A percentile compares a stretch with the other conserved stretches of the same genome.
Evolutionary conservation across 106 monocot species (phyloP).

Genomic region (Allium cepa): DNA sequence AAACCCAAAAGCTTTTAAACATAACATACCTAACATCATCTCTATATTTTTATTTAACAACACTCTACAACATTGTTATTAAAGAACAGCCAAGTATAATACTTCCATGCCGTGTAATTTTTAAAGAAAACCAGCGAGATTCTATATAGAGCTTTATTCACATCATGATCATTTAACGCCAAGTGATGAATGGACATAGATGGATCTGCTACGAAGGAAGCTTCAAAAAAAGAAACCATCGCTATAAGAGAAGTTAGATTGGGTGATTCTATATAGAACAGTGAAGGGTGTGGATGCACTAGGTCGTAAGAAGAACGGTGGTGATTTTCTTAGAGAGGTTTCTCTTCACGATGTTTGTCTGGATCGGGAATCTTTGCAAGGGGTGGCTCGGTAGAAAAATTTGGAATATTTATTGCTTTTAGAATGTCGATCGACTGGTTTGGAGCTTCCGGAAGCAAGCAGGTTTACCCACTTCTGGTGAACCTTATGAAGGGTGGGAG

Average conservation of each 20-base stretch:
- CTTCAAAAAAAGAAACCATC: constrained; percentile 15
- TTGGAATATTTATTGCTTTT: constrained; percentile 79
- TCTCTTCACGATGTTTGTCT: constrained; percentile 74
- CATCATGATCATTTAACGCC: constrained; percentile 46
- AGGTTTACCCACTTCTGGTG: no score
- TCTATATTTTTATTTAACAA: no score
- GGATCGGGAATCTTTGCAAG: constrained; percentile 54
- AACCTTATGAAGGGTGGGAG: no score
- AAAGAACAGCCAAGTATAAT: no score
- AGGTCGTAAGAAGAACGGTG: neutral
- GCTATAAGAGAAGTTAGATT: constrained; percentile 33
- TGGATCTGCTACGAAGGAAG: constrained; percentile 56
- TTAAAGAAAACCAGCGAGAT: no score
- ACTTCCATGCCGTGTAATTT: no score
- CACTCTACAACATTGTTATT: no score
- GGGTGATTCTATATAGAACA: constrained; percentile 60
- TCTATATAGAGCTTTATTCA: constrained; percentile 8
- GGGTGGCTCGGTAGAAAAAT: constrained; percentile 72
- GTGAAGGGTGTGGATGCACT: constrained; percentile 19
- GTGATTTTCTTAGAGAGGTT: constrained; percentile 48
- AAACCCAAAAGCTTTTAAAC: no score
- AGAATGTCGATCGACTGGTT: no score
- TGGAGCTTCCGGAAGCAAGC: no score
- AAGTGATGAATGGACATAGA: constrained; percentile 56
- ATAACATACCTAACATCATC: no score